These are phyloP conservation scores for Parmelia sp. DNA, from an alignment of 495 filamentous ascomycete species.

Conservation along the genomic window DNA sequence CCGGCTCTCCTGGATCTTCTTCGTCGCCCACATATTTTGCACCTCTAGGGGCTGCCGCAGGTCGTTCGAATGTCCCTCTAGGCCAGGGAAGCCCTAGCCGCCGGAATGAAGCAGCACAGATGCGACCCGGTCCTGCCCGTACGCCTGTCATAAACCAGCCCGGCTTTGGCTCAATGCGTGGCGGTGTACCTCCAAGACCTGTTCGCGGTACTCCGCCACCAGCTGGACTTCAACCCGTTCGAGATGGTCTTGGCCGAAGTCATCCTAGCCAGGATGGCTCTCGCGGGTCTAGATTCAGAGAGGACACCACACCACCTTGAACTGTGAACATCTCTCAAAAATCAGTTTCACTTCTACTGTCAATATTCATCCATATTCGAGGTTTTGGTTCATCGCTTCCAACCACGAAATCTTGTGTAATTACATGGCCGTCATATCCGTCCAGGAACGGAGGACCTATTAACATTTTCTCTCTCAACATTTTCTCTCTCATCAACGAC, in stretches of 20 bases:
- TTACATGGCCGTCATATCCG: conserved; percentile 7
- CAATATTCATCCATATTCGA: conserved; percentile 16
- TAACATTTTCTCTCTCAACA: conserved; percentile 7
- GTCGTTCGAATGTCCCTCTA: conserved; percentile 6
- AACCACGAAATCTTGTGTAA: conserved; percentile 17
- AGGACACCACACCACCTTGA: conserved; percentile 30
- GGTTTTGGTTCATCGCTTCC: conserved; percentile 11
- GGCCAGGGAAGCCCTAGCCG: conserved; percentile 11
- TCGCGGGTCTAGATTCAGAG: conserved; percentile 51
- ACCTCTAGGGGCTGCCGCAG: conserved; percentile 34
- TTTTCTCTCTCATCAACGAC: conserved; percentile 6
- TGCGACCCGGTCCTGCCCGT: conserved; percentile 44
- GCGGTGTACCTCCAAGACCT: conserved; percentile 25
- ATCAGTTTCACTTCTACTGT: conserved; percentile 18
- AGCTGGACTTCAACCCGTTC: conserved; percentile 20
- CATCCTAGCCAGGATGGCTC: conserved; percentile 50
- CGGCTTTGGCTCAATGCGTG: conserved; percentile 28
- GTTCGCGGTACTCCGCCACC: conserved; percentile 26
- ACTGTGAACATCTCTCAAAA: not conserved
- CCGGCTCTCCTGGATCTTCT: conserved; percentile 25
- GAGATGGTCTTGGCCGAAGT: conserved; percentile 48
- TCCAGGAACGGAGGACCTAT: conserved; percentile 6
- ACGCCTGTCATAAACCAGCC: conserved; percentile 43
- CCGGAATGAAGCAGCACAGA: conserved; percentile 30
- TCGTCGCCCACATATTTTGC: conserved; percentile 29